phyloP scores from a whole-genome alignment of 1,284 basidiomycete genomes.

The Ganoderma meredithae region DNA sequence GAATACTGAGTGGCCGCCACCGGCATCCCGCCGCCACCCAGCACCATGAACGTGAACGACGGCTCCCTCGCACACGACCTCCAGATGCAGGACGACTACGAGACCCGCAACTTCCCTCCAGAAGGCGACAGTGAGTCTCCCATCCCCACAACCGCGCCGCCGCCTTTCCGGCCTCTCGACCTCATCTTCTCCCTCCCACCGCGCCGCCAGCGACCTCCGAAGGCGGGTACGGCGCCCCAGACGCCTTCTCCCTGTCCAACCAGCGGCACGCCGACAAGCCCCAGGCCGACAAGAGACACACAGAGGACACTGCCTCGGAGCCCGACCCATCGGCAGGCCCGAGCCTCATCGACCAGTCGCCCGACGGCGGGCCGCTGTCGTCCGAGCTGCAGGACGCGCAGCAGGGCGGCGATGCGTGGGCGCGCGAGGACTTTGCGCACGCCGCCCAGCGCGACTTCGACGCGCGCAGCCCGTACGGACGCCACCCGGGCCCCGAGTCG shows the following conservation, averaged over 20 bases:
- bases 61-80: not conserved
- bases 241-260: conserved; percentile 33
- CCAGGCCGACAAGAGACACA: too few species aligned
- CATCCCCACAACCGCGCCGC: too few species aligned
- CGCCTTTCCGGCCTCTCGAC: too few species aligned
- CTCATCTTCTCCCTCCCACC: too few species aligned
- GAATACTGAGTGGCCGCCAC: too few species aligned
- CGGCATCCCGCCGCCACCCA: too few species aligned
- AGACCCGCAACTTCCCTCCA: conserved; percentile 42
- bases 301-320: too few species aligned
- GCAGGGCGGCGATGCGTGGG: conserved; percentile 39
- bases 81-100: conserved; percentile 30
- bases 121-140: conserved; percentile 42
- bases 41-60: not conserved
- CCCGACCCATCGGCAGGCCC: too few species aligned
- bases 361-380: conserved; percentile 34
- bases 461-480: conserved; percentile 39
- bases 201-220: conserved; percentile 47
- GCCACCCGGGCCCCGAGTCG: conserved; percentile 36
- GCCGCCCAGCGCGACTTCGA: conserved; percentile 39
- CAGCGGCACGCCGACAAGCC: conserved; percentile 26
- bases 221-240: conserved; percentile 42
- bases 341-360: conserved; percentile 39
- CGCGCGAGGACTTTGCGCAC: conserved; percentile 36
- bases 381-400: conserved; percentile 39